These are phyloP conservation scores for Asterophora lycoperdoides DNA, from an alignment of 768 basidiomycete species.

Conservation along the genomic window DNA sequence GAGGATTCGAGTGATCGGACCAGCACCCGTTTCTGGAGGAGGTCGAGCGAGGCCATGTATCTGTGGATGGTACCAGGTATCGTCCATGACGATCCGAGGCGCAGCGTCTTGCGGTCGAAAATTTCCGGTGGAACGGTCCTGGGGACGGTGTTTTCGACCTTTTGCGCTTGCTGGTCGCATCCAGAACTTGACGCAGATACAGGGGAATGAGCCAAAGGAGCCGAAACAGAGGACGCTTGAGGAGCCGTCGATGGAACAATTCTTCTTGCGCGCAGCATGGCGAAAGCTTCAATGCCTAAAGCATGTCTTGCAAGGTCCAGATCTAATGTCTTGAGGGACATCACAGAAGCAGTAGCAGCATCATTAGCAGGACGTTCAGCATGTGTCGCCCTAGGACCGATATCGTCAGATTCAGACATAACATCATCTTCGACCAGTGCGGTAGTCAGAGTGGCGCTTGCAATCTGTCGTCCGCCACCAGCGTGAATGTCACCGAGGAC, in stretches of 20 bases:
- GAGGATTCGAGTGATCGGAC: slow-evolving; percentile 45
- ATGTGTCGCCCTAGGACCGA: too few relatives aligned
- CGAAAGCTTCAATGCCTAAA: slow-evolving; percentile 34
- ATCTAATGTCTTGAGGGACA: background rate
- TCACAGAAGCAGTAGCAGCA: too few relatives aligned
- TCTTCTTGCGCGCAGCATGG: slow-evolving; percentile 36
- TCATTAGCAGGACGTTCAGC: too few relatives aligned
- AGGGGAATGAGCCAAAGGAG: background rate
- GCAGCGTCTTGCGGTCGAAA: slow-evolving; percentile 41
- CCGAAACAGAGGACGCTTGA: background rate
- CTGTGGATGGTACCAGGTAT: slow-evolving; percentile 41
- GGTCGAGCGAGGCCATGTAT: slow-evolving; percentile 65
- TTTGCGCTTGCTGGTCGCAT: background rate
- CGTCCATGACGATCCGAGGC: slow-evolving; percentile 30
- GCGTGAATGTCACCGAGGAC: background rate
- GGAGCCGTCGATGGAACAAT: slow-evolving; percentile 15
- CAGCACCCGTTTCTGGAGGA: slow-evolving; percentile 65
- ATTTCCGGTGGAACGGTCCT: slow-evolving; percentile 36
- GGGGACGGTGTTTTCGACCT: background rate
- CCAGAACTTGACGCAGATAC: background rate
- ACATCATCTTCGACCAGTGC: background rate
- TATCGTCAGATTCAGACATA: too few relatives aligned
- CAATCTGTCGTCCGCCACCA: background rate
- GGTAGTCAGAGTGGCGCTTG: background rate
- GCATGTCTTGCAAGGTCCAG: slow-evolving; percentile 17